Evolutionary conservation across 225 moss, liverwort and hornwort species (phyloP), one percentile per base, ranked within the genome.

Genomic region (Takakia lepidozioides): DNA sequence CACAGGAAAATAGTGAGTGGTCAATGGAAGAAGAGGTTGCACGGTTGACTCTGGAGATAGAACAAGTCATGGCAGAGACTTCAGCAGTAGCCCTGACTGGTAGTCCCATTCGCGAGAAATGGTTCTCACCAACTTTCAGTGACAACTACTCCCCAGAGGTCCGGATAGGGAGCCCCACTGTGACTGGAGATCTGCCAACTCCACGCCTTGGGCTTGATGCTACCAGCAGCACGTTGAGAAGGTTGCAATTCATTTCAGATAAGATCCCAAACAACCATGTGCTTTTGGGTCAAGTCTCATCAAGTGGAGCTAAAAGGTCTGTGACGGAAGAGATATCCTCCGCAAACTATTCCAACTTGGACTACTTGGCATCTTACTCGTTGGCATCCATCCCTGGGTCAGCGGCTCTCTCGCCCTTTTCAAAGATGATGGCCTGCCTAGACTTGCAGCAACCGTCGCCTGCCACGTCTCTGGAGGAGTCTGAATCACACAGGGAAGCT

Each of bases 121-220:
- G 32, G 32, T 32, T 0, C 11, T 32, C 32, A 32, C 32, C 32
- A 32, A 32, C 11, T 32, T 11, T 32, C 8, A 32, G 32, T 32
- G 32, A 32, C 52, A 57, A 57, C 38, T 67, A 62, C 35, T 61
- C 75, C 25, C 70, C 74, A 22, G 64, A 67, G 8, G 51, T 80
- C 34, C 53, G 73, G 56, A 66, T 66, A 38, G 71, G 70, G 14
- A 86, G 68, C 40, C 70, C 77, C 11, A 59, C 52, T 13, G 4
- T 58, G 21, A 48, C 62, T 26, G 71, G 47, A 27, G n/a, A n/a
- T n/a, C n/a, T n/a, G n/a, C n/a, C n/a, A n/a, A n/a, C n/a, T n/a
- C n/a, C n/a, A n/a, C n/a, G n/a, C n/a, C n/a, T n/a, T n/a, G n/a
- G n/a, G 43, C 58, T 24, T 34, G 52, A 61, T 25, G 62, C 30